Percentiles rank a stretch among this genome's conserved stretches.
phyloP scores from a whole-genome alignment of 306 rosid genomes.

The Vigna radiata region DNA sequence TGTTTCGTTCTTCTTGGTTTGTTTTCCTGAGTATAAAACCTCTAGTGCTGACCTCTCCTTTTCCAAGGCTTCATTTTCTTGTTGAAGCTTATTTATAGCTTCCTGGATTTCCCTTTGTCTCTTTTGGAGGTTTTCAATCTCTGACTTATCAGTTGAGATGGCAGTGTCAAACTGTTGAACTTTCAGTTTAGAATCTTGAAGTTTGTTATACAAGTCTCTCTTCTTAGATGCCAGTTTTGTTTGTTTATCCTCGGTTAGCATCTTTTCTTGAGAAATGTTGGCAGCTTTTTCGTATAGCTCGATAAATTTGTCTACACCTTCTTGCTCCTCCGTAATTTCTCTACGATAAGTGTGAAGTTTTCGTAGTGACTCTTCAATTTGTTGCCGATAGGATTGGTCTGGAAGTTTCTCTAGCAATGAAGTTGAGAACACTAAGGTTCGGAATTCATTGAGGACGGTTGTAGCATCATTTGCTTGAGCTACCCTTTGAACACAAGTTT shows the following conservation, averaged over 20 bases:
- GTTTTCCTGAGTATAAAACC: not conserved
- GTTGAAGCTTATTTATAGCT: not conserved
- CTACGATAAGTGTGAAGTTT: not conserved
- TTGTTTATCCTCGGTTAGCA: not conserved
- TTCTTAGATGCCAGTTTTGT: not conserved
- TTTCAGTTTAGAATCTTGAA: not conserved
- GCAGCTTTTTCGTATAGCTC: not conserved
- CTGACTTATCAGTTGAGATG: not conserved
- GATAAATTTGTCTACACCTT: not conserved
- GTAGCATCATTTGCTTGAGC: not conserved
- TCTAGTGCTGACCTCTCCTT: not conserved
- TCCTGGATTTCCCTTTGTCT: not conserved
- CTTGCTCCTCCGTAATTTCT: not conserved
- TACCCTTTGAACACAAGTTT: too few relatives aligned
- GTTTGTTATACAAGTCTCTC: not conserved
- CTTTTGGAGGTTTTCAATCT: not conserved
- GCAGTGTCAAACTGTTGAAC: not conserved
- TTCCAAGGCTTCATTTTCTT: not conserved
- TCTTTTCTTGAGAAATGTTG: not conserved
- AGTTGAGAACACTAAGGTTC: not conserved
- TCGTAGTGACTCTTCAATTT: not conserved
- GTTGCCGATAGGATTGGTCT: not conserved
- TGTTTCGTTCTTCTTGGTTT: not conserved
- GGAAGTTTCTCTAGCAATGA: not conserved
- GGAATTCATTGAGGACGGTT: not conserved